phyloP scores from a whole-genome alignment of 768 basidiomycete species.

The Ephemerocybe angulata region DNA sequence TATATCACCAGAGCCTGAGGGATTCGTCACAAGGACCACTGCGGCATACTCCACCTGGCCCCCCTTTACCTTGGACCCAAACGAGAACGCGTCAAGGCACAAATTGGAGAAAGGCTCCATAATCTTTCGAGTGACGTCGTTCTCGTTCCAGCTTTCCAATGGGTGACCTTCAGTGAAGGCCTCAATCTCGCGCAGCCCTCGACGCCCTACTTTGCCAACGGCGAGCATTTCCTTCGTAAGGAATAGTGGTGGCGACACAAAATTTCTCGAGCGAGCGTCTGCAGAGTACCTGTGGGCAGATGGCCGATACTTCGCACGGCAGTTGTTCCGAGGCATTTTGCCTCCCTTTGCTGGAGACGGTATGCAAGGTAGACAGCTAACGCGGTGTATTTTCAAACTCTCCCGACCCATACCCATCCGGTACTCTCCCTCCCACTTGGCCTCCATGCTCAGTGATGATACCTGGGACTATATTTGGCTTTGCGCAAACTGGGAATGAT shows the following conservation, averaged over 20 bases:
- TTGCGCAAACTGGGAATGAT: no score
- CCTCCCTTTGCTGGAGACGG: no score
- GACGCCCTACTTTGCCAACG: background rate
- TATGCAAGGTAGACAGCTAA: no score
- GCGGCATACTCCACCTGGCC: background rate
- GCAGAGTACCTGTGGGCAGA: no score
- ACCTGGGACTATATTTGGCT: no score
- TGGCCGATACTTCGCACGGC: no score
- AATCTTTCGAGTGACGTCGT: background rate
- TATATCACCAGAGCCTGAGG: background rate
- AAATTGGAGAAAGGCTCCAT: background rate
- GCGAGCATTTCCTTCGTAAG: background rate
- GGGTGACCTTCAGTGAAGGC: background rate
- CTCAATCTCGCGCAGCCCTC: background rate
- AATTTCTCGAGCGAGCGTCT: no score
- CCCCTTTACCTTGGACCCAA: background rate
- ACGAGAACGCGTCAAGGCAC: background rate
- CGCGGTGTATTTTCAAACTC: no score
- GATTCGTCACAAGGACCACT: background rate
- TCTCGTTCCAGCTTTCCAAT: background rate
- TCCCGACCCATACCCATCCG: no score
- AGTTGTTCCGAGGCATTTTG: no score
- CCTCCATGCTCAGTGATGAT: no score
- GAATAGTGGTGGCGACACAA: background rate
- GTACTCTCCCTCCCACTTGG: no score